phyloP scores from a whole-genome alignment of 192 early-diverging fungal genomes.

The Coemansia sp. region DNA sequence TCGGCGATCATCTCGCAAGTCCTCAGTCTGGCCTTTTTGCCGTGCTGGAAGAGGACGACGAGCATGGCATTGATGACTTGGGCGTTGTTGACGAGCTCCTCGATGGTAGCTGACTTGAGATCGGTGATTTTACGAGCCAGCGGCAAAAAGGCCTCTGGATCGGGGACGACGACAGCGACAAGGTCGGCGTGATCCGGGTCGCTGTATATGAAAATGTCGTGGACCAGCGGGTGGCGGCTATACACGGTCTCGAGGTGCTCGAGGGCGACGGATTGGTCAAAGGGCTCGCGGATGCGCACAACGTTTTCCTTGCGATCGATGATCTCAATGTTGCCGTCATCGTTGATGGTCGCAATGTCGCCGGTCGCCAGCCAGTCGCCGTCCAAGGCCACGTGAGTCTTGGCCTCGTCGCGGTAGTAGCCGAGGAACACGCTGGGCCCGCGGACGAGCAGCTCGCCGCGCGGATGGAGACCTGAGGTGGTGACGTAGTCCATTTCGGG shows the following conservation, averaged over 20 bases:
- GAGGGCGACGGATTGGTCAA: slow-evolving; percentile 86
- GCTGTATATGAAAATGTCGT: slow-evolving; percentile 91
- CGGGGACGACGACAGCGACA: slow-evolving; percentile 88
- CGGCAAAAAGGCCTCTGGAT: slow-evolving; percentile 60
- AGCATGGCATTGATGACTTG: slow-evolving; percentile 63
- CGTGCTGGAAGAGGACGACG: slow-evolving; percentile 62
- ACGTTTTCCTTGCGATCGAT: slow-evolving; percentile 83
- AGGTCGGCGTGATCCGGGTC: slow-evolving; percentile 80
- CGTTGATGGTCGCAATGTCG: slow-evolving; percentile 84
- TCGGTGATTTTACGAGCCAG: slow-evolving; percentile 60
- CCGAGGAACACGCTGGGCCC: slow-evolving; percentile 73
- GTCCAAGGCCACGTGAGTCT: slow-evolving; percentile 74
- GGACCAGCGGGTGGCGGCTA: slow-evolving; percentile 70
- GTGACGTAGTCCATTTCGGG: slow-evolving; percentile 85
- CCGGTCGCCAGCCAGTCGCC: slow-evolving; percentile 88
- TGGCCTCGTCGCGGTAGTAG: slow-evolving; percentile 80
- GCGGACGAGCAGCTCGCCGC: slow-evolving; percentile 89
- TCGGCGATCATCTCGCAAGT: slow-evolving; percentile 82
- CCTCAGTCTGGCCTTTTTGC: slow-evolving; percentile 70
- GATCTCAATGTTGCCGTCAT: slow-evolving; percentile 70
- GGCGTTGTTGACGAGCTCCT: slow-evolving; percentile 44
- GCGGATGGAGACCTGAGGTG: slow-evolving; percentile 72
- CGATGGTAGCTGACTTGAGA: slow-evolving; percentile 20
- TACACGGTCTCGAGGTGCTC: slow-evolving; percentile 86
- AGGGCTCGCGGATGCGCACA: slow-evolving; percentile 72